These are phyloP conservation scores for Alternaria ethzedia DNA, from an alignment of 2,329 filamentous ascomycete species.

Conservation along the genomic window DNA sequence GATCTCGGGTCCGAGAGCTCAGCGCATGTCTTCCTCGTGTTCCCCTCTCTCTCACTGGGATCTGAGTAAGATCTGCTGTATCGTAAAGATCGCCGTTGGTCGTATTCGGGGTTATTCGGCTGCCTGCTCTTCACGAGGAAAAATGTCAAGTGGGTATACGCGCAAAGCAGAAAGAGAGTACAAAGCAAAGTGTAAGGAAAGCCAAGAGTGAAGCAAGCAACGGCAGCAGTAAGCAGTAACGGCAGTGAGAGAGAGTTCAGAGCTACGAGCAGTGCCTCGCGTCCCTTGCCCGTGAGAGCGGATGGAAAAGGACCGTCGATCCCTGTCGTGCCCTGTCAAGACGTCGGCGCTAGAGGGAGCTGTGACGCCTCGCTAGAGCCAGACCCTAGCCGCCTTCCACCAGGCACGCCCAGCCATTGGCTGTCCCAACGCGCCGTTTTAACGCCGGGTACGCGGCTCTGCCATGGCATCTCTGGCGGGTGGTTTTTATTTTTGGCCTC, in stretches of 20 bases:
- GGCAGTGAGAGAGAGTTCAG: not conserved
- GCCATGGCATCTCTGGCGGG: not conserved
- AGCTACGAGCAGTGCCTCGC: not conserved
- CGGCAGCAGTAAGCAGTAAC: not conserved
- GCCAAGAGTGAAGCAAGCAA: not conserved
- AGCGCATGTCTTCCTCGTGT: not conserved
- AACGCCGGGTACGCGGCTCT: slow-evolving; percentile 17
- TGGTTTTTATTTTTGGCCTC: slow-evolving; percentile 8
- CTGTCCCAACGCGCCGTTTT: slow-evolving; percentile 12
- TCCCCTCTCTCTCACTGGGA: not conserved
- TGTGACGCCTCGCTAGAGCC: not conserved
- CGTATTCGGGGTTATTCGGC: not conserved
- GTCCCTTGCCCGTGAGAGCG: not conserved
- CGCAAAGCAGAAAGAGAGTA: not conserved
- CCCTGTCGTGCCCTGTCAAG: slow-evolving; percentile 7
- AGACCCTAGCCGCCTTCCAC: not conserved
- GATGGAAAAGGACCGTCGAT: not conserved
- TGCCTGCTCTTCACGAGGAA: not conserved
- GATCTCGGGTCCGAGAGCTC: not conserved
- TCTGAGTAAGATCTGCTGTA: not conserved
- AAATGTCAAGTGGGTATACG: not conserved
- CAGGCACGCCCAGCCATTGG: slow-evolving; percentile 11
- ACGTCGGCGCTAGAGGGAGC: not conserved
- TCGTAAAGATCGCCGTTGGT: not conserved
- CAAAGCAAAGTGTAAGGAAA: not conserved